phyloP scores from a whole-genome alignment of 305 asterid species.

The Rubia balearica region DNA sequence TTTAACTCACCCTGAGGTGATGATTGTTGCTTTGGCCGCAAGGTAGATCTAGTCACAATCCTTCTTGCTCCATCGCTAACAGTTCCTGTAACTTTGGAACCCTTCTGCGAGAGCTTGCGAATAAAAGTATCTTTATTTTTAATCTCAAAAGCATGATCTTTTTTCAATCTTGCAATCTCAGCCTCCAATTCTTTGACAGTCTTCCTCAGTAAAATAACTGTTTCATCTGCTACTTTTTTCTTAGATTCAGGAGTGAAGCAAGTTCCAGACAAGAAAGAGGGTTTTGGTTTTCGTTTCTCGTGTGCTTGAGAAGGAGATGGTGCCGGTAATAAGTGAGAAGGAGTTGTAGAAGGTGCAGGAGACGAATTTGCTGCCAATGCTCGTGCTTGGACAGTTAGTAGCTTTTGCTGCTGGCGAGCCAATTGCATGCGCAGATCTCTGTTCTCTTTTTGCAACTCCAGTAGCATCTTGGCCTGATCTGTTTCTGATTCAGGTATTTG shows the following conservation, averaged over 20 bases:
- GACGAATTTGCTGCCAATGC: constrained; percentile 45
- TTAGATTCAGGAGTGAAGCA: constrained; percentile 55
- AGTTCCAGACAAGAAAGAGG: constrained; percentile 39
- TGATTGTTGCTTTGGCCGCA: constrained; percentile 29
- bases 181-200: constrained; percentile 40
- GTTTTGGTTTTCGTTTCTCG: constrained; percentile 32
- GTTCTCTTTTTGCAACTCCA: constrained; percentile 57
- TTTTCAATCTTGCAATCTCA: constrained; percentile 44
- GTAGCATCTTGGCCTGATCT: constrained; percentile 48
- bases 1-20: constrained; percentile 31
- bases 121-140: constrained; percentile 43
- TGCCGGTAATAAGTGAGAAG: constrained; percentile 35
- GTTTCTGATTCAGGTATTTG: constrained; percentile 41
- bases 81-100: constrained; percentile 29
- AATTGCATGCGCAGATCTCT: constrained; percentile 43
- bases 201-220: constrained; percentile 30
- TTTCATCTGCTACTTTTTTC: constrained; percentile 31
- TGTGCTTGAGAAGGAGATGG: constrained; percentile 28
- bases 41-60: constrained; percentile 31
- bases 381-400: constrained; percentile 44
- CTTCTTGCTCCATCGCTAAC: constrained; percentile 27
- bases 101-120: constrained; percentile 35
- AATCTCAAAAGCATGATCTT: constrained; percentile 40
- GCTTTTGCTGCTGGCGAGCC: constrained; percentile 50
- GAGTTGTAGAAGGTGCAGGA: constrained; percentile 37